These are phyloP conservation scores for Lactifluus pinguis DNA, from an alignment of 768 basidiomycete genomes.

Conservation along the genomic window DNA sequence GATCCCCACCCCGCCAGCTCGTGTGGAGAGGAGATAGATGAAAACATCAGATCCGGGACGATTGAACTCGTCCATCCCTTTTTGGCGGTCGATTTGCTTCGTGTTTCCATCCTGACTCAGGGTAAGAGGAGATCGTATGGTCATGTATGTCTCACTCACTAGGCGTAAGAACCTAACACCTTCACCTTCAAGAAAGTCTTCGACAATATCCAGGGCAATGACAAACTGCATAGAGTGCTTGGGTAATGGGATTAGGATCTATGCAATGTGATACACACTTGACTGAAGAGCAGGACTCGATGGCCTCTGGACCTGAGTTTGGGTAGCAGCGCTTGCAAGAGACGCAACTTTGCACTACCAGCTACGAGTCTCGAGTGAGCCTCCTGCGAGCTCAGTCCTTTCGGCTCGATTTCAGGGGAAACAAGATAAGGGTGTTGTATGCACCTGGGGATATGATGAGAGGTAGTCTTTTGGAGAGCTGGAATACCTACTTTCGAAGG, in stretches of 20 bases:
- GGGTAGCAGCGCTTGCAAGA: slow-evolving; percentile 70
- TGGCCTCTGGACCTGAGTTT: slow-evolving; percentile 81
- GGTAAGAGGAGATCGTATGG: slow-evolving; percentile 7
- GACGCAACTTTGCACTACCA: slow-evolving; percentile 75
- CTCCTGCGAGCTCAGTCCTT: slow-evolving; percentile 43
- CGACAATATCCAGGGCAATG: slow-evolving; percentile 76
- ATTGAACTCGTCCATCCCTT: slow-evolving; percentile 93
- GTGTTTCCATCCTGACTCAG: slow-evolving; percentile 74
- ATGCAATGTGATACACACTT: slow-evolving; percentile 39
- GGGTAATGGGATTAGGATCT: background rate
- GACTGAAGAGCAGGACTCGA: slow-evolving; percentile 86
- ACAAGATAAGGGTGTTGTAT: slow-evolving; percentile 90
- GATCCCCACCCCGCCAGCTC: slow-evolving; percentile 48
- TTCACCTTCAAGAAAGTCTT: slow-evolving; percentile 83
- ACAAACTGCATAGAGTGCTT: slow-evolving; percentile 52
- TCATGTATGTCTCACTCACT: slow-evolving; percentile 32
- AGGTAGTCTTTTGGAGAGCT: background rate
- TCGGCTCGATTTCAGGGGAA: slow-evolving; percentile 70
- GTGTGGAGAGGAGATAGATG: slow-evolving; percentile 84
- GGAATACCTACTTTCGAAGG: slow-evolving; percentile 58
- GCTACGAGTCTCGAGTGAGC: slow-evolving; percentile 74
- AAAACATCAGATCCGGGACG: slow-evolving; percentile 78
- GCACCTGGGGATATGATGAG: slow-evolving; percentile 41
- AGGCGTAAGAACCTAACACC: slow-evolving; percentile 70
- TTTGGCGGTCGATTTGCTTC: slow-evolving; percentile 77